These are phyloP conservation scores for Xylariaceae sp. DNA, from an alignment of 2,329 filamentous ascomycete species.

Conservation along the genomic window DNA sequence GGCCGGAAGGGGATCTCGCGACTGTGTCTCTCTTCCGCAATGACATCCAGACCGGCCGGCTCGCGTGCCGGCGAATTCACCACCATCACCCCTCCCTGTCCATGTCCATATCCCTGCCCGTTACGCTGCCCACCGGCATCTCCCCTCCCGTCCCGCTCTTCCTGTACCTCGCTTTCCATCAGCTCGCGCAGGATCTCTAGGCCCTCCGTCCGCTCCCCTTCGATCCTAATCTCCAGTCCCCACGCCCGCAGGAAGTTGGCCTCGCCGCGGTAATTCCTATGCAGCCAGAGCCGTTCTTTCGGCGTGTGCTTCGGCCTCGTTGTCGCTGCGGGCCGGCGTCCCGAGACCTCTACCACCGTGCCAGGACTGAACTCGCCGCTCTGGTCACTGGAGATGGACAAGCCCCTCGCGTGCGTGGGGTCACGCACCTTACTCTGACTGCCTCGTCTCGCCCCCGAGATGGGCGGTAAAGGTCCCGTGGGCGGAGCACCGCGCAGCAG, in stretches of 20 bases:
- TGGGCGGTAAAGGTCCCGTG: constrained; percentile 19
- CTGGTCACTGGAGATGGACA: constrained; percentile 8
- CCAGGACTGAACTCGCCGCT: constrained; percentile 8
- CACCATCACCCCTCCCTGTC: not conserved
- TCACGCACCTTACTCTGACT: constrained; percentile 12
- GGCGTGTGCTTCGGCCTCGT: constrained; percentile 6
- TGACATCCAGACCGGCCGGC: constrained; percentile 16
- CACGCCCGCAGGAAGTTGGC: constrained; percentile 27
- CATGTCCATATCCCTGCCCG: not conserved
- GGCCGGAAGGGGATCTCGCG: constrained; percentile 10
- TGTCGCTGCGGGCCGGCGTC: not conserved
- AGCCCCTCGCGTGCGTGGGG: constrained; percentile 6
- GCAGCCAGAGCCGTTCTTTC: constrained; percentile 27
- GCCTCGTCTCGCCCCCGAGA: constrained; percentile 8
- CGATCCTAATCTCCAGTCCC: constrained; percentile 24
- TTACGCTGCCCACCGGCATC: constrained; percentile 11
- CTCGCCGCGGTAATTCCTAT: constrained; percentile 28
- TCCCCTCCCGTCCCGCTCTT: constrained; percentile 17
- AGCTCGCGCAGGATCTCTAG: constrained; percentile 24
- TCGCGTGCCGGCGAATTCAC: constrained; percentile 10
- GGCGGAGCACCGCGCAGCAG: constrained; percentile 21
- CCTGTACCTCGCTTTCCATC: constrained; percentile 22
- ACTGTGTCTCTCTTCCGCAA: constrained; percentile 20
- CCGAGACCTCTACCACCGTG: not conserved
- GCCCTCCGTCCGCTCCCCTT: constrained; percentile 27